phyloP scores from a whole-genome alignment of 805 yeast species.

The Metschnikowia sp. region DNA sequence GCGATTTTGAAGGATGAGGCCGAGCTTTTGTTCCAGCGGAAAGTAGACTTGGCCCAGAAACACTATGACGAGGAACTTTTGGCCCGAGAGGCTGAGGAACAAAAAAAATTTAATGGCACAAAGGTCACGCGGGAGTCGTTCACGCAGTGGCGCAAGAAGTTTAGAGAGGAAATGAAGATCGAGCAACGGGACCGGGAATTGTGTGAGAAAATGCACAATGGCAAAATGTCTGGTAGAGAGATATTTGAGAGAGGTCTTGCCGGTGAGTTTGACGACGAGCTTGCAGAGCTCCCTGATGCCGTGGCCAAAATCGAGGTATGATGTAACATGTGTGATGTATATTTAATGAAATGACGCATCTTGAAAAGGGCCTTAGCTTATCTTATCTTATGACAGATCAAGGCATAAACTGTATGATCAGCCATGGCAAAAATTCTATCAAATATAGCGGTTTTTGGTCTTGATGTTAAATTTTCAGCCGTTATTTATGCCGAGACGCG shows the following conservation, averaged over 20 bases:
- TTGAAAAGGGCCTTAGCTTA: too few relatives aligned
- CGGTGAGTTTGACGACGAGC: conserved; percentile 52
- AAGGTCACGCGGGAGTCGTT: conserved; percentile 80
- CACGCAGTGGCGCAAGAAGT: conserved; percentile 64
- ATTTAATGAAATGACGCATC: neutral
- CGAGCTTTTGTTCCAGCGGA: conserved; percentile 62
- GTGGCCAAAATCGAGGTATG: conserved; percentile 17
- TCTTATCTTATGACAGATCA: too few relatives aligned
- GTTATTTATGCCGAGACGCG: too few relatives aligned
- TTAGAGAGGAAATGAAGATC: conserved; percentile 69
- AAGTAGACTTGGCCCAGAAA: conserved; percentile 52
- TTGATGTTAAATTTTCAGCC: too few relatives aligned
- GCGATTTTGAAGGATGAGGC: conserved; percentile 78
- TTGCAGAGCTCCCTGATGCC: conserved; percentile 17
- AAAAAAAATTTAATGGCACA: conserved; percentile 87
- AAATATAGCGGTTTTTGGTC: too few relatives aligned
- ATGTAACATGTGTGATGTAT: neutral
- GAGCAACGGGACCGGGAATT: conserved; percentile 56
- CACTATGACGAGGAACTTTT: conserved; percentile 55
- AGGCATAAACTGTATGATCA: too few relatives aligned
- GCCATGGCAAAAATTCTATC: too few relatives aligned
- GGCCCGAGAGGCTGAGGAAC: conserved; percentile 75
- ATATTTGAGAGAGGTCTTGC: conserved; percentile 89
- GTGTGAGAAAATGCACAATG: conserved; percentile 58
- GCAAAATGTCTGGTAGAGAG: conserved; percentile 81